Evolutionary conservation across 2,329 filamentous ascomycete species (phyloP).

Genomic region (Simplicillium aogashimaense): DNA sequence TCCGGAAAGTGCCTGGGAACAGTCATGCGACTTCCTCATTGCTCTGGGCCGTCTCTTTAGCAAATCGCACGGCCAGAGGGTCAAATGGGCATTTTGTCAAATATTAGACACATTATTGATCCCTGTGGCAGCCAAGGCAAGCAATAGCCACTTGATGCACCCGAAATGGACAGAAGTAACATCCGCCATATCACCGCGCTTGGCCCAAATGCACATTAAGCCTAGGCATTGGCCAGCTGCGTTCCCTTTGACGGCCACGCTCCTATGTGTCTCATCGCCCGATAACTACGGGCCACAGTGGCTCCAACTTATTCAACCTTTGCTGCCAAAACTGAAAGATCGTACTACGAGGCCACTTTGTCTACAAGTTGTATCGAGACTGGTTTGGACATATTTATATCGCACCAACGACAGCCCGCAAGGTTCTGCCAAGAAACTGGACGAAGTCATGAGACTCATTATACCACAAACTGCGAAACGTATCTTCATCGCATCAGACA

Average conservation of each 20-base stretch:
- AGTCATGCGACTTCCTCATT: slow-evolving; percentile 81
- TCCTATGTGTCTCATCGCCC: slow-evolving; percentile 78
- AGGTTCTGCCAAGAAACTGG: slow-evolving; percentile 65
- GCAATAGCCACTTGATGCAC: slow-evolving; percentile 63
- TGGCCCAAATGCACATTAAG: slow-evolving; percentile 80
- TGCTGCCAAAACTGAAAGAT: slow-evolving; percentile 79
- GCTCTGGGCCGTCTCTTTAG: slow-evolving; percentile 74
- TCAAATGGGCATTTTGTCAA: slow-evolving; percentile 93
- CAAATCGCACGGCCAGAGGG: slow-evolving; percentile 73
- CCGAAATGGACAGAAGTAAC: slow-evolving; percentile 84
- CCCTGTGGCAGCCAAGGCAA: slow-evolving; percentile 74
- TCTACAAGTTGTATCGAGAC: slow-evolving; percentile 77
- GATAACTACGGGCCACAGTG: slow-evolving; percentile 81
- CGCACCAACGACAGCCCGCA: slow-evolving; percentile 64
- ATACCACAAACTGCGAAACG: slow-evolving; percentile 66
- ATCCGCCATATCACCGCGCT: slow-evolving; percentile 63
- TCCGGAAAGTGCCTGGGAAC: slow-evolving; percentile 68
- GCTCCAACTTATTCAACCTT: slow-evolving; percentile 67
- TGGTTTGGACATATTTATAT: slow-evolving; percentile 93
- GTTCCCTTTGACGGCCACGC: slow-evolving; percentile 77
- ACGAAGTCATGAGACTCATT: slow-evolving; percentile 79
- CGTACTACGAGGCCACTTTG: slow-evolving; percentile 67
- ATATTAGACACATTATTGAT: slow-evolving; percentile 79
- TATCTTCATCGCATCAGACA: slow-evolving; percentile 73
- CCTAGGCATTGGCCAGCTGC: slow-evolving; percentile 85